Evolutionary conservation across 2,329 filamentous ascomycete genomes (phyloP).

Genomic region (Penicillium paneum): DNA sequence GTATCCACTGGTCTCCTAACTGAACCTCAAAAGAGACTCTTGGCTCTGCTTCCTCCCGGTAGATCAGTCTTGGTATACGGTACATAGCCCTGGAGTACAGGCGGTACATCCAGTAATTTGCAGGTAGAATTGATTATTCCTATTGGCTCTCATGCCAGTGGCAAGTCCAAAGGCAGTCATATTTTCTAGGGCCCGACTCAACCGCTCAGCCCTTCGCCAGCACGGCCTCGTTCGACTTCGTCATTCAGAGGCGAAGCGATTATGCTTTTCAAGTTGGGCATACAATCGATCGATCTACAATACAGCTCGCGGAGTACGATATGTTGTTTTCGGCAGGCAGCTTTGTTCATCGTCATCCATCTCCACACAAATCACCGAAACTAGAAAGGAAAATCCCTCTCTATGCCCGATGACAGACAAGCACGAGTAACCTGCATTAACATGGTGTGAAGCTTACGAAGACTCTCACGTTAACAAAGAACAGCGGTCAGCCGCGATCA

Average conservation of each 20-base stretch:
- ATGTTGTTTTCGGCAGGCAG: constrained; percentile 1
- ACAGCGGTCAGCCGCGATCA: constrained; percentile 10
- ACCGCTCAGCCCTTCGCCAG: neutral
- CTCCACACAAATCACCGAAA: neutral
- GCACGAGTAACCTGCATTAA: neutral
- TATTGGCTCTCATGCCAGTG: neutral
- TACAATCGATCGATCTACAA: constrained; percentile 8
- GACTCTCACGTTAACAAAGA: constrained; percentile 3
- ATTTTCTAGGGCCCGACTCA: constrained; percentile 2
- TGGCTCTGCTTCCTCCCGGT: constrained; percentile 10
- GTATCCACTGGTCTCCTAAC: constrained; percentile 1
- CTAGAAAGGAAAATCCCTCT: neutral
- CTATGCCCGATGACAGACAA: neutral
- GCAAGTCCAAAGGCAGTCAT: constrained; percentile 6
- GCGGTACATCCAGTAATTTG: neutral
- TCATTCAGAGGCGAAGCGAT: constrained; percentile 2
- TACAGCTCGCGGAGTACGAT: neutral
- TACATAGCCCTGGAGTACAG: neutral
- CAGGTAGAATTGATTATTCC: neutral
- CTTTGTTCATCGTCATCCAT: neutral
- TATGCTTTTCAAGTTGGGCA: constrained; percentile 4
- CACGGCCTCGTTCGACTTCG: constrained; percentile 1
- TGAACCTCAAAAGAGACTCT: constrained; percentile 1
- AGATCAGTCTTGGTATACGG: constrained; percentile 10
- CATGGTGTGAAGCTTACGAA: neutral